A percentile compares a stretch with the other conserved stretches of the same genome.
Evolutionary conservation across 352 stramenopile species (phyloP).

Genomic region (Pelagophyceae sp.): DNA sequence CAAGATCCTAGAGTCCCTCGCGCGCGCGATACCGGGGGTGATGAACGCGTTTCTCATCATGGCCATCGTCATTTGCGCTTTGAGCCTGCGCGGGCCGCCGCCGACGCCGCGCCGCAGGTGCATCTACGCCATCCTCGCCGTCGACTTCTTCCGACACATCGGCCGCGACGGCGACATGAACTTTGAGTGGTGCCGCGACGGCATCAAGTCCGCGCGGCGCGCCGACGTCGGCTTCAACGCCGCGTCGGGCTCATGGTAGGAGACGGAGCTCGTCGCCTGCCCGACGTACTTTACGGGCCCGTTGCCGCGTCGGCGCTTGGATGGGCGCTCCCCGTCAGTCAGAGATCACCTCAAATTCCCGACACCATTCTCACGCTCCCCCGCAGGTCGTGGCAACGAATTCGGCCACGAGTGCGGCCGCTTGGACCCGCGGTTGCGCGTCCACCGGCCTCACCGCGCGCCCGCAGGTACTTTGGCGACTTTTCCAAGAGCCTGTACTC

Average conservation of each 20-base stretch:
- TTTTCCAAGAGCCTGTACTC: conserved; percentile 10
- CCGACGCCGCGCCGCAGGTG: too few relatives aligned
- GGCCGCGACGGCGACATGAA: neutral
- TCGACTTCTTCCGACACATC: neutral
- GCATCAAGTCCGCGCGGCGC: neutral
- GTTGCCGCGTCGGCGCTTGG: too few relatives aligned
- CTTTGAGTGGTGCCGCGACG: conserved; percentile 1
- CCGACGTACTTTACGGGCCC: neutral
- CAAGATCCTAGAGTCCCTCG: conserved; percentile 7
- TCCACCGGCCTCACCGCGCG: too few relatives aligned
- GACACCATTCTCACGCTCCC: too few relatives aligned
- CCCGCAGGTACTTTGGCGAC: conserved; percentile 14
- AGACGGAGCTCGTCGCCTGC: neutral
- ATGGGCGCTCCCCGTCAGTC: too few relatives aligned
- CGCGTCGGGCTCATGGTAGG: neutral
- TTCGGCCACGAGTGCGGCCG: conserved; percentile 6
- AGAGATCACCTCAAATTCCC: too few relatives aligned
- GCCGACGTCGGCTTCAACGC: neutral
- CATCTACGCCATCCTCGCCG: conserved; percentile 14
- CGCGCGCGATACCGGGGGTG: conserved; percentile 1
- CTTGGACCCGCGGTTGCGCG: too few relatives aligned
- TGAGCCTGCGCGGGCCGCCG: too few relatives aligned
- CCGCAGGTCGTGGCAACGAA: neutral
- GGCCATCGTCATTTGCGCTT: conserved; percentile 4
- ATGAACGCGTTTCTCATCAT: conserved; percentile 14